Conservation (phyloP, 2,329 filamentous ascomycete genomes). For the Aspergillus fumigatus region DNA sequence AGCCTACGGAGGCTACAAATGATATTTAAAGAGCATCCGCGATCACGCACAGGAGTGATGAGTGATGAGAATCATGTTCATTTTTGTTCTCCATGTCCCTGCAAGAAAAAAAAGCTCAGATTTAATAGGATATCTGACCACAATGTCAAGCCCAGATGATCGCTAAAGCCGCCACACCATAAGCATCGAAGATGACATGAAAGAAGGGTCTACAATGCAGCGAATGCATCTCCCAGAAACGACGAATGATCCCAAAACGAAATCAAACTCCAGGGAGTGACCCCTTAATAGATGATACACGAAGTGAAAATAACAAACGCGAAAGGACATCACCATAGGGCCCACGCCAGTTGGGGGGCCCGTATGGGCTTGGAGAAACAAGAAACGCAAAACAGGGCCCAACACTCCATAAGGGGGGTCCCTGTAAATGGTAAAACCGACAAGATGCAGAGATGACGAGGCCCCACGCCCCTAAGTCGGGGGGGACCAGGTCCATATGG, state of each 20-base stretch:
- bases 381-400: neutral
- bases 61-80: neutral
- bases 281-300: constrained; percentile 26
- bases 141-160: constrained; percentile 1
- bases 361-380: constrained; percentile 2
- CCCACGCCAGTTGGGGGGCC: neutral
- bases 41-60: neutral
- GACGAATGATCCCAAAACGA: constrained; percentile 16
- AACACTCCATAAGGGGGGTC: neutral
- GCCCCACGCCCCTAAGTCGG: constrained; percentile 1
- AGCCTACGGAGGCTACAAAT: neutral
- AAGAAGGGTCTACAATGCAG: constrained; percentile 2
- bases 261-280: constrained; percentile 16
- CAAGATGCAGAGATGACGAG: constrained; percentile 1
- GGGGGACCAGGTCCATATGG: constrained; percentile 9
- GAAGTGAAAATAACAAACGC: constrained; percentile 13
- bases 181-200: neutral
- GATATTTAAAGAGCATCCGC: neutral
- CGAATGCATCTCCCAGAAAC: constrained; percentile 4
- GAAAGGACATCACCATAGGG: neutral
- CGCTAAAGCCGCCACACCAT: neutral
- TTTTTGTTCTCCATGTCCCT: constrained; percentile 6
- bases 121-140: constrained; percentile 7
- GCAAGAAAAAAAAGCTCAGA: constrained; percentile 6
- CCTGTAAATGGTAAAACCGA: constrained; percentile 3